Conservation (phyloP, 192 early-diverging fungal species). For the Backusella sp. region DNA sequence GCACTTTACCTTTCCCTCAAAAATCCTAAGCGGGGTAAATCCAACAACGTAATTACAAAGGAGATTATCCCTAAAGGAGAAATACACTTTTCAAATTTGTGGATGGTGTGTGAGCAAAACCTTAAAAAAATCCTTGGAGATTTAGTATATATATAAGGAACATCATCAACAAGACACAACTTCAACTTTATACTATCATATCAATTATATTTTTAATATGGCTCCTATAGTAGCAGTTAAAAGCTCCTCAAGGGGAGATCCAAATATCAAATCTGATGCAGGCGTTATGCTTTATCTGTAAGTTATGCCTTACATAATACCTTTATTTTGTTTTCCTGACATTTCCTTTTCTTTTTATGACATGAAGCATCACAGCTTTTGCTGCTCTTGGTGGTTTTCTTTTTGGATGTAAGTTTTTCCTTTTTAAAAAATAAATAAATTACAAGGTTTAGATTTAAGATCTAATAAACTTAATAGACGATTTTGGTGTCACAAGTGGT, state of each 20-base stretch:
- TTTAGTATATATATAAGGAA: conserved; percentile 4
- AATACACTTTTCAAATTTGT: background rate
- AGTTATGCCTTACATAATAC: background rate
- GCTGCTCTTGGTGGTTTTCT: conserved; percentile 65
- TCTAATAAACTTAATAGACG: conserved; percentile 36
- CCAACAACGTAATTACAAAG: background rate
- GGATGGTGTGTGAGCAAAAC: conserved; percentile 4
- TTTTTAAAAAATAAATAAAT: background rate
- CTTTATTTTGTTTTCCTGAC: background rate
- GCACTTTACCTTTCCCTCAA: background rate
- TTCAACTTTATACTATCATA: background rate
- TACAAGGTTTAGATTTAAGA: background rate
- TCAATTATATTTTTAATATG: conserved; percentile 11
- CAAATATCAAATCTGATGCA: conserved; percentile 18
- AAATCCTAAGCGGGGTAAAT: background rate
- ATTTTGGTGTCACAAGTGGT: conserved; percentile 70
- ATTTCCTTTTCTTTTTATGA: background rate
- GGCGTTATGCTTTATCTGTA: conserved; percentile 20
- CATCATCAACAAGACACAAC: background rate
- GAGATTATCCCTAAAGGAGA: conserved; percentile 4
- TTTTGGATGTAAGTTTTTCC: conserved; percentile 53
- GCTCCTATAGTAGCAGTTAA: conserved; percentile 13
- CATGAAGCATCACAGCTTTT: conserved; percentile 44
- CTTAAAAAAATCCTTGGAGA: background rate
- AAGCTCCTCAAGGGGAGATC: conserved; percentile 2